Evolutionary conservation across 495 filamentous ascomycete species (phyloP).

Genomic region (Penicillium soppii): DNA sequence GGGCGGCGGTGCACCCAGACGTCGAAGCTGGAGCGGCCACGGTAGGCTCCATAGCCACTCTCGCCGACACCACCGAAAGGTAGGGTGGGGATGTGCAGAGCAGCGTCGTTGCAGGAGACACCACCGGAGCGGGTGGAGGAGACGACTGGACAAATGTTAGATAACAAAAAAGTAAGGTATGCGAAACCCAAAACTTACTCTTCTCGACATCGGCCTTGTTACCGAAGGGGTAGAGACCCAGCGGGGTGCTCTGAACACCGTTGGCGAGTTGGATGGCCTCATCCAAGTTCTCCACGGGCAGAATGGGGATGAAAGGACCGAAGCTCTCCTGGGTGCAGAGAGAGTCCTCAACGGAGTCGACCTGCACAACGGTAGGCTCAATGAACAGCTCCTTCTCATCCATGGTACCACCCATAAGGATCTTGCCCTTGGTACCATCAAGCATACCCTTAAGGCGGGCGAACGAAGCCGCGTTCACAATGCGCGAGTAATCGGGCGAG

Average conservation of each 20-base stretch:
- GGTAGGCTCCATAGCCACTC: slow-evolving; percentile 79
- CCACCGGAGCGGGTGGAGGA: slow-evolving; percentile 68
- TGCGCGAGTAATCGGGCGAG: slow-evolving; percentile 72
- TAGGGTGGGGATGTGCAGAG: slow-evolving; percentile 77
- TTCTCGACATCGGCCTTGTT: slow-evolving; percentile 69
- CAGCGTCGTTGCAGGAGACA: slow-evolving; percentile 77
- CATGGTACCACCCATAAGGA: slow-evolving; percentile 79
- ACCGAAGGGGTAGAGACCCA: slow-evolving; percentile 84
- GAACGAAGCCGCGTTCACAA: slow-evolving; percentile 77
- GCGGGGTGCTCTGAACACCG: slow-evolving; percentile 71
- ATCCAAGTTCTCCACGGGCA: slow-evolving; percentile 72
- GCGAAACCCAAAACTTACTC: slow-evolving; percentile 38
- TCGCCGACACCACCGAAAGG: slow-evolving; percentile 91
- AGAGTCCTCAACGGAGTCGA: slow-evolving; percentile 72
- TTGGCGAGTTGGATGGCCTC: slow-evolving; percentile 79
- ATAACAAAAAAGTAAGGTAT: background rate
- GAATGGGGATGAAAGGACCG: slow-evolving; percentile 80
- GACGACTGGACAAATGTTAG: slow-evolving; percentile 42
- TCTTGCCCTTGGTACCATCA: slow-evolving; percentile 76
- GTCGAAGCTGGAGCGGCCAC: slow-evolving; percentile 81
- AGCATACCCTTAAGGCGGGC: slow-evolving; percentile 85
- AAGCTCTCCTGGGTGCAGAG: slow-evolving; percentile 82
- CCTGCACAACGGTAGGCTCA: slow-evolving; percentile 78
- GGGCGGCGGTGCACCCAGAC: slow-evolving; percentile 77
- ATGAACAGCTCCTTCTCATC: slow-evolving; percentile 79